Conservation (phyloP, 345 rosid genomes). For the Alliaria petiolata region DNA sequence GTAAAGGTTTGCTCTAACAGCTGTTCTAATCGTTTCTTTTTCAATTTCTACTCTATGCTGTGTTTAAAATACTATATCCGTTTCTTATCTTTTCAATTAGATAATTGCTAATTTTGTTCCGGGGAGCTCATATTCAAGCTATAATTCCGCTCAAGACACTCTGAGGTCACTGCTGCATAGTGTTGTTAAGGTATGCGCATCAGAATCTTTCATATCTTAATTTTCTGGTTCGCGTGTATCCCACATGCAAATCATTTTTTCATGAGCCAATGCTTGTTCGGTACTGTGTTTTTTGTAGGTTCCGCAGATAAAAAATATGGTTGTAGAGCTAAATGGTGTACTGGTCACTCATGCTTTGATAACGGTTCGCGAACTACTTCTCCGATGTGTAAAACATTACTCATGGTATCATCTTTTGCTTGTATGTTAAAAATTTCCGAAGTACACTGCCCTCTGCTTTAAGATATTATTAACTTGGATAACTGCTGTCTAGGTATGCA, state of each 20-base stretch:
- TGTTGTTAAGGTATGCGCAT: conserved; percentile 70
- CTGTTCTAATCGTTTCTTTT: conserved; percentile 1
- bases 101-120: conserved; percentile 80
- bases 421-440: not conserved
- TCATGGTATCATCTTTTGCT: conserved; percentile 56
- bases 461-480: conserved; percentile 2
- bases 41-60: conserved; percentile 4
- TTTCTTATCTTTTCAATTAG: conserved; percentile 37
- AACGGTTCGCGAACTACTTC: conserved; percentile 64
- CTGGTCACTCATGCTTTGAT: conserved; percentile 88
- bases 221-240: conserved; percentile 13
- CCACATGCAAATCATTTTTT: conserved; percentile 9
- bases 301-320: conserved; percentile 77
- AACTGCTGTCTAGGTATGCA: conserved; percentile 59
- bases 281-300: conserved; percentile 50
- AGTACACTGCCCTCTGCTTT: not conserved
- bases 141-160: conserved; percentile 87
- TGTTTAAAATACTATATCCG: conserved; percentile 17
- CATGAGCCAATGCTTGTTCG: conserved; percentile 9
- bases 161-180: conserved; percentile 85
- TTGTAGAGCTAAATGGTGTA: conserved; percentile 91
- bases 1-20: conserved; percentile 58
- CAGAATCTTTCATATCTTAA: conserved; percentile 5
- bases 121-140: conserved; percentile 80
- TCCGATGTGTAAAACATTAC: conserved; percentile 84